Base-by-base conservation (phyloP, 2,329 filamentous ascomycete species). In the Lomentospora prolificans region DNA sequence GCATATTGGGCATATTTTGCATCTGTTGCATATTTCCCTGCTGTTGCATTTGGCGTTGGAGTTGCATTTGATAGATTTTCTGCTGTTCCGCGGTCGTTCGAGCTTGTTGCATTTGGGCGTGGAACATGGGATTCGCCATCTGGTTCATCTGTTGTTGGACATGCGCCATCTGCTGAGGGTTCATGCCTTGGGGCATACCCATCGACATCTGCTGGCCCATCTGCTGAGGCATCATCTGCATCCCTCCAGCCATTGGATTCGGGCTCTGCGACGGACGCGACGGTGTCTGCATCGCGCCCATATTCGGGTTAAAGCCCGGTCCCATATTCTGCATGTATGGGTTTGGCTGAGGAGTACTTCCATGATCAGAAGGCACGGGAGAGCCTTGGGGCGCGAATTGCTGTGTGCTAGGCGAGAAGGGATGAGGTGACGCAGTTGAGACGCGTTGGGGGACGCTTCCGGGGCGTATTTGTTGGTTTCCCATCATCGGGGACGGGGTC, bases 401-500 rank as follows among this genome's bases (percentile, higher is more conserved):
- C 62, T 87, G 85, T 30, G 81, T 79, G 57, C 85, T 84, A 14
- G 88, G 87, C 1, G 88, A 91, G 68, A 95, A 96, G 1, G 90
- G 89, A 69, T 94, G 92, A 3, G 94, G 92, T 30, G 94, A 97
- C 46, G 90, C 87, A 50, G 92, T 96, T 61, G 90, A 87, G 69
- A 97, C 89, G 65, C 90, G 78, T 66, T 90, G 88, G 39, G 86
- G 85, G 12, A 87, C 84, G 63, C 80, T 80, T 65, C 87, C 82
- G 31, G 84, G 80, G 59, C 84, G 81, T 67, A 85, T 75, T 64
- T 95, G 90, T 64, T 95, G 91, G 66, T 86, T 90, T 59, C 83
- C 82, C 82, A 96, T 90, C 60, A 95, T 92, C 27, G 94, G 94
- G 5, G 94, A 97, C 9, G 92, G 92, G 39, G 90, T 96, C 59